phyloP scores from a whole-genome alignment of 75 land plant genomes.

The Cupressus sempervirens region DNA sequence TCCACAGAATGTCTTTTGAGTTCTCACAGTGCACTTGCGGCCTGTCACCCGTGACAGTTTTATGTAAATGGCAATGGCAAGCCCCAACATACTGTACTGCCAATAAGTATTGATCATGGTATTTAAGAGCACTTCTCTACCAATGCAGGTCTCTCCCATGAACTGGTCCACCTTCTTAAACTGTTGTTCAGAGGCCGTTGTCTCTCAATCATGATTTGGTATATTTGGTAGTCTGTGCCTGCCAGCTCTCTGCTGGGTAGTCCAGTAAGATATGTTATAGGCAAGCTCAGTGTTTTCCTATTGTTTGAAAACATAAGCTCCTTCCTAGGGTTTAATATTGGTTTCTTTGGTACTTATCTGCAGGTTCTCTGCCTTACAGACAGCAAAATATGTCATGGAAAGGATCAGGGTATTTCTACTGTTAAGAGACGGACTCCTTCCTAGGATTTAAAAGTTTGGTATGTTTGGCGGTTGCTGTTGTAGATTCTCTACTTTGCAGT shows the following conservation, averaged over 20 bases:
- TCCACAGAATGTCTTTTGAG: conserved; percentile 33
- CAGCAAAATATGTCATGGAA: conserved; percentile 69
- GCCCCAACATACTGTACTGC: conserved; percentile 29
- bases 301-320: conserved; percentile 30
- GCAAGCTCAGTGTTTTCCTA: conserved; percentile 57
- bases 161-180: conserved; percentile 36
- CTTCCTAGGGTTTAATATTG: conserved; percentile 17
- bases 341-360: conserved; percentile 15
- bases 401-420: conserved; percentile 53
- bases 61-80: conserved; percentile 51
- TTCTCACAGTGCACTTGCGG: conserved; percentile 42
- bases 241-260: conserved; percentile 47
- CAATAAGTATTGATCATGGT: conserved; percentile 33
- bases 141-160: conserved; percentile 43
- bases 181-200: conserved; percentile 16
- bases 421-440: conserved; percentile 37
- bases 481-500: conserved; percentile 44
- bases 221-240: conserved; percentile 35
- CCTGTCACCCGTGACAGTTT: conserved; percentile 29
- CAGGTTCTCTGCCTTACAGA: conserved; percentile 42
- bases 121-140: conserved; percentile 27
- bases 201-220: conserved; percentile 36
- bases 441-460: not conserved
- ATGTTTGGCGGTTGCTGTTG: conserved; percentile 25
- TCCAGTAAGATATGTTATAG: conserved; percentile 66